phyloP scores from a whole-genome alignment of 352 stramenopile species.

The Pythium oligandrum region DNA sequence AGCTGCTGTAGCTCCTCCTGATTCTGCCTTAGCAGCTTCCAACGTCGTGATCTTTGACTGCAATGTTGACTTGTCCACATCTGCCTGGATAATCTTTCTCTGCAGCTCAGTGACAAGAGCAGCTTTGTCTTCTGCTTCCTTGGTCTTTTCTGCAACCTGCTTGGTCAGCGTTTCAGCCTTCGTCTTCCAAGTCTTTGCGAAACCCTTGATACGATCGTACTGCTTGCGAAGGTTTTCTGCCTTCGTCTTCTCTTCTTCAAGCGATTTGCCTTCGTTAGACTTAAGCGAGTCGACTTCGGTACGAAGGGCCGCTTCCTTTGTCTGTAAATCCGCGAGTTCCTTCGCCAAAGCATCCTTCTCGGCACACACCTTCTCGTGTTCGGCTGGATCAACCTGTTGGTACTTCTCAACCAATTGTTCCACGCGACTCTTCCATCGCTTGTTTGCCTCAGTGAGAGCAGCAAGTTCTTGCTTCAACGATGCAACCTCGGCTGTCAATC shows the following conservation, averaged over 20 bases:
- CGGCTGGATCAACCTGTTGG: conserved; percentile 68
- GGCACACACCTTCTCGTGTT: conserved; percentile 61
- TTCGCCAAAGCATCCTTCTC: conserved; percentile 52
- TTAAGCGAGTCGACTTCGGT: conserved; percentile 35
- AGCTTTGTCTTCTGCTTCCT: conserved; percentile 48
- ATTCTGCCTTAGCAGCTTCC: conserved; percentile 20
- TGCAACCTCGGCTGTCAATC: conserved; percentile 47
- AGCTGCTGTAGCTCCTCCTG: conserved; percentile 20
- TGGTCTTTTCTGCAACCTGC: conserved; percentile 63
- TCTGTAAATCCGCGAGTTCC: conserved; percentile 40
- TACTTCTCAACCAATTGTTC: conserved; percentile 82
- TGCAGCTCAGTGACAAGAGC: conserved; percentile 32
- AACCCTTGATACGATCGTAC: conserved; percentile 77
- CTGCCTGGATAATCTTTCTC: conserved; percentile 28
- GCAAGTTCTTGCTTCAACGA: conserved; percentile 59
- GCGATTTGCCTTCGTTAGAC: conserved; percentile 13
- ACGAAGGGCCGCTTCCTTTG: conserved; percentile 30
- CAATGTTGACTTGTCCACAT: conserved; percentile 36
- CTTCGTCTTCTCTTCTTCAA: conserved; percentile 60
- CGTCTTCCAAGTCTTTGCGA: conserved; percentile 81
- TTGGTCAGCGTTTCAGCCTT: conserved; percentile 65
- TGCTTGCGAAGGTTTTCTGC: conserved; percentile 67
- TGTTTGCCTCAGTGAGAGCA: conserved; percentile 56
- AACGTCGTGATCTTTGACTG: conserved; percentile 36
- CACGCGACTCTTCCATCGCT: conserved; percentile 75